Percentiles rank a stretch among this genome's conserved stretches.
Conservation (phyloP, 2,329 filamentous ascomycete genomes). For the Colletotrichum ledebouriae region DNA sequence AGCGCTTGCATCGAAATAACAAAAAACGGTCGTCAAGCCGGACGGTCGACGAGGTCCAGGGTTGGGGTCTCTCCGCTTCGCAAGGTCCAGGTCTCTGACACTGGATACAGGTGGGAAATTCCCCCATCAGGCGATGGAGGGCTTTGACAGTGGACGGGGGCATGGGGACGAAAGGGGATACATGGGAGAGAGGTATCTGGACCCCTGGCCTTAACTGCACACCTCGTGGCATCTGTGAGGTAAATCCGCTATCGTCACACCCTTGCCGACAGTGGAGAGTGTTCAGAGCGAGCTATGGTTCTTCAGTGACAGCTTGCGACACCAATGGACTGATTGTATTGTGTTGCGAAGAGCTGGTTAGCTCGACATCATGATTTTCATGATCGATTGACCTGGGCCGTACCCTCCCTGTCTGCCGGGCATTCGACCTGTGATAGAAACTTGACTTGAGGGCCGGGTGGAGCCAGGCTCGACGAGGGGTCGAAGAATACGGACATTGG, state of each 20-base stretch:
- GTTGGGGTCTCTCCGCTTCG: conserved; percentile 43
- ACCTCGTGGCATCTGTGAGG: conserved; percentile 42
- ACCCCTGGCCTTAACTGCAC: conserved; percentile 41
- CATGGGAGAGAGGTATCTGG: conserved; percentile 39
- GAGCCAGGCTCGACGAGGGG: background rate
- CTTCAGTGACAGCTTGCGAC: conserved; percentile 17
- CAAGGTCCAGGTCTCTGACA: conserved; percentile 44
- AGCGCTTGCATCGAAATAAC: conserved; percentile 41
- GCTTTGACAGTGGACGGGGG: conserved; percentile 44
- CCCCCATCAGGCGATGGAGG: conserved; percentile 44
- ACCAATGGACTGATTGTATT: conserved; percentile 5
- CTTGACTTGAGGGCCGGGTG: conserved; percentile 5
- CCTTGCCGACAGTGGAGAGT: conserved; percentile 25
- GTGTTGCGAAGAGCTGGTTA: conserved; percentile 13
- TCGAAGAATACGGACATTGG: background rate
- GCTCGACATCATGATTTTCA: background rate
- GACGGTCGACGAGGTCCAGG: conserved; percentile 42
- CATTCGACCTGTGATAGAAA: background rate
- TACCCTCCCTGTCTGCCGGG: background rate
- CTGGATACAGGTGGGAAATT: conserved; percentile 42
- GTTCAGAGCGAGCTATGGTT: conserved; percentile 6
- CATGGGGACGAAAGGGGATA: conserved; percentile 39
- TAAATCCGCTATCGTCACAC: conserved; percentile 41
- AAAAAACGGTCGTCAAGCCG: conserved; percentile 43
- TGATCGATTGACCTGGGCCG: conserved; percentile 8